Base-by-base conservation (phyloP, 2,329 filamentous ascomycete genomes). In the Simplicillium aogashimaense region DNA sequence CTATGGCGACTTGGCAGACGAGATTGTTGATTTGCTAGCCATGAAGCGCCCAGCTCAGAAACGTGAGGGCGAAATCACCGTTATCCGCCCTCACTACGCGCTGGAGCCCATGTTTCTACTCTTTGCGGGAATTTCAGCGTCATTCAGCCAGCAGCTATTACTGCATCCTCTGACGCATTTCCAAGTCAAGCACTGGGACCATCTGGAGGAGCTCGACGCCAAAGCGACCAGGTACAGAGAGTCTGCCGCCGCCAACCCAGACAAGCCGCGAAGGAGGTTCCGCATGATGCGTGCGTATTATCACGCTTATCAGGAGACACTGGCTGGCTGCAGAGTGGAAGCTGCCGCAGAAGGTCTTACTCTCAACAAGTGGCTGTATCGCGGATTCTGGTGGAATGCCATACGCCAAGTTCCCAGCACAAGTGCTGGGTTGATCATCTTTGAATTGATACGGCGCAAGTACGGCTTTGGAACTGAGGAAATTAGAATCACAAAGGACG, bases 321-420 rank as follows among this genome's bases (percentile, higher is more conserved):
- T 74, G 57, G 62, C 67, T 0, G 74, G 79, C 31, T 85, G 81
- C 48, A 52, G 60, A 11, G 64, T 66, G 2, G 68, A 81, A 45
- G 81, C 82, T 0, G 64, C 64, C 4, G 52, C 62, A 0, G 71
- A 80, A 39, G 71, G 75, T 0, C 67, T 73, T 13, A 70, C 73
- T 1, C 67, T 81, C 56, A 55, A 68, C 16, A 66, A 63, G 12
- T 88, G 82, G 73, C 58, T 88, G 6, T 89, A 83, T 53, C 67
- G 75, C 5, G 81, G 78, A 11, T 87, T 88, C 55, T 78, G 82
- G 69, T 76, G 75, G 72, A 80, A 73, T 40, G 83, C 83, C 1
- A 71, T 87, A 39, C 67, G 81, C 5, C 83, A 87, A 59, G 81
- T 86, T 2, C 84, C 84, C 1, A 85, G 81, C 54, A 88, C 84